These are phyloP conservation scores for Albifimbria verrucaria DNA, from an alignment of 2,329 filamentous ascomycete species.

Conservation along the genomic window DNA sequence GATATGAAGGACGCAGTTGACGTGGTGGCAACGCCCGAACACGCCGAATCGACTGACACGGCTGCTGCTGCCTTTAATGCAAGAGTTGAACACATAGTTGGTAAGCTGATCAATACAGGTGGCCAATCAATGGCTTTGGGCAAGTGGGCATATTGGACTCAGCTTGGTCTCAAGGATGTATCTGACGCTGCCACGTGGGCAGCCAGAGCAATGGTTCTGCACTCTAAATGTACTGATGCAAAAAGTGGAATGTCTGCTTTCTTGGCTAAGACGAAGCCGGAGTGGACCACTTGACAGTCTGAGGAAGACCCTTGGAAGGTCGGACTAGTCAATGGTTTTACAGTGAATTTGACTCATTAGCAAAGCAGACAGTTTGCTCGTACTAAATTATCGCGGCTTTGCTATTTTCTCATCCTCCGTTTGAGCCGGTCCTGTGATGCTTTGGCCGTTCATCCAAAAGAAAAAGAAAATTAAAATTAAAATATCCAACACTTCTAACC, in stretches of 20 bases:
- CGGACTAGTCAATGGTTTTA: no score
- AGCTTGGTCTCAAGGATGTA: slow-evolving; percentile 10
- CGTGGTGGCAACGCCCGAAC: slow-evolving; percentile 2
- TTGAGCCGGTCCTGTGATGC: no score
- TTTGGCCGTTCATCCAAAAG: no score
- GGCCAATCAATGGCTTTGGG: slow-evolving; percentile 17
- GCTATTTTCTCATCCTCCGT: no score
- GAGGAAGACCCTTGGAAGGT: no score
- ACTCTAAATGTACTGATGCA: slow-evolving; percentile 17
- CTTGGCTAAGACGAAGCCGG: slow-evolving; percentile 10
- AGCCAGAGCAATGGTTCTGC: slow-evolving; percentile 18
- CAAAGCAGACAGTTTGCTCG: no score
- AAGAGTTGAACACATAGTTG: slow-evolving; percentile 9
- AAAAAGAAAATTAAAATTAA: no score
- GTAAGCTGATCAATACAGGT: slow-evolving; percentile 8
- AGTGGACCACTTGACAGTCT: not conserved
- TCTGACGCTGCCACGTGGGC: slow-evolving; percentile 14
- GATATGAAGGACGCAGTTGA: slow-evolving; percentile 15
- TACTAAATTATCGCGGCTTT: no score
- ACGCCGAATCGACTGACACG: not conserved
- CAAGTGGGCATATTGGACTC: slow-evolving; percentile 21
- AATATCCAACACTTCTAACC: no score
- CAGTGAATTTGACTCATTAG: no score
- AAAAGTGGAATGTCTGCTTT: slow-evolving; percentile 20
- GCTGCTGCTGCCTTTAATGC: slow-evolving; percentile 7